Conservation (phyloP, 495 filamentous ascomycete species). For the Venustampulla echinocandica region DNA sequence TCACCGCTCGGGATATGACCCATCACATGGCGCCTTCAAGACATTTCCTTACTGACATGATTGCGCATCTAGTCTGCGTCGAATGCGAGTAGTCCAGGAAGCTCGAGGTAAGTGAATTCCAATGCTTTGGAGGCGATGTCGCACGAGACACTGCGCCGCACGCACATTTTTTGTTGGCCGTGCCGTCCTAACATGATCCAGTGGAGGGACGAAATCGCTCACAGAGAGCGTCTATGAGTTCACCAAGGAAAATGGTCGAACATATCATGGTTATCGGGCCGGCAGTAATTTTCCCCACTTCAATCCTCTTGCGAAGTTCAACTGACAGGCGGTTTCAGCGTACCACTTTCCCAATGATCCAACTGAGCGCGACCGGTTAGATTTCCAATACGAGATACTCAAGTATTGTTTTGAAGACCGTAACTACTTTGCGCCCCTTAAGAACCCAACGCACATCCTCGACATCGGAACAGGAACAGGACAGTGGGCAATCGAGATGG, state of each 20-base stretch:
- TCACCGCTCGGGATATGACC: not conserved
- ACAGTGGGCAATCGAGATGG: constrained; percentile 57
- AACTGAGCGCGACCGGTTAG: constrained; percentile 40
- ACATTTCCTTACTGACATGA: not conserved
- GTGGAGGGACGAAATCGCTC: constrained; percentile 20
- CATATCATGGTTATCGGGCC: constrained; percentile 50
- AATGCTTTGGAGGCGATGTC: constrained; percentile 10
- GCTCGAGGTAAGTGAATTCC: constrained; percentile 8
- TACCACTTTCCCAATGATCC: constrained; percentile 56
- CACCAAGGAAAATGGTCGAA: constrained; percentile 51
- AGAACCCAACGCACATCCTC: constrained; percentile 47
- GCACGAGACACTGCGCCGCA: constrained; percentile 5
- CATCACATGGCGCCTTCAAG: not conserved
- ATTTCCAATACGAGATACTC: constrained; percentile 54
- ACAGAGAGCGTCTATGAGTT: constrained; percentile 36
- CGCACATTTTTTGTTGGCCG: not conserved
- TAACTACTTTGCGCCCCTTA: constrained; percentile 51
- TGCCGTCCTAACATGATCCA: constrained; percentile 4
- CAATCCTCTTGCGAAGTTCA: not conserved
- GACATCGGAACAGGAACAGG: constrained; percentile 64
- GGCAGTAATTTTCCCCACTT: constrained; percentile 24
- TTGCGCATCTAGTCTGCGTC: not conserved
- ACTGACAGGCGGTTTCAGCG: constrained; percentile 22
- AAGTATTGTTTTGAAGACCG: constrained; percentile 42
- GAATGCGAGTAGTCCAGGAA: not conserved